phyloP scores from a whole-genome alignment of 2,329 filamentous ascomycete species.

The Diplodia sapinea region DNA sequence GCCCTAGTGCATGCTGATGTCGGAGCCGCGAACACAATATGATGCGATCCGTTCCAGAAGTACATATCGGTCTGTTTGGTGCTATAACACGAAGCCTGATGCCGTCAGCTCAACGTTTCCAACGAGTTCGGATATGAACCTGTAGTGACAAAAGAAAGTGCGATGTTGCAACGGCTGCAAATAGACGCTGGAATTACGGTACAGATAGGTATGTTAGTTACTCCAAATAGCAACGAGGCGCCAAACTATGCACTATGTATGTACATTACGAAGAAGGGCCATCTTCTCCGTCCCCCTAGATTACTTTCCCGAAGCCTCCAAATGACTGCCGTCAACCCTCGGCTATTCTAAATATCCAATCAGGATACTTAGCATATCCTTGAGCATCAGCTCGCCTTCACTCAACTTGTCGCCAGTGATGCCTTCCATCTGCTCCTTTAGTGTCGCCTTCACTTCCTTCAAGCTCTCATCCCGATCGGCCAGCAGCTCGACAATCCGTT shows the following conservation, averaged over 20 bases:
- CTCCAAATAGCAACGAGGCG: neutral
- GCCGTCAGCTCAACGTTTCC: neutral
- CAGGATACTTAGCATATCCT: conserved; percentile 71
- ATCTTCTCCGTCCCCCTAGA: neutral
- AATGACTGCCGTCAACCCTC: neutral
- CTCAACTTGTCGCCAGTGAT: conserved; percentile 58
- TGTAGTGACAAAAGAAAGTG: neutral
- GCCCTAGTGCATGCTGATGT: neutral
- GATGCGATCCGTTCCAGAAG: neutral
- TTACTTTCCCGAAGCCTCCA: neutral
- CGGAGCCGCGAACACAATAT: no score
- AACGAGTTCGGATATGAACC: neutral
- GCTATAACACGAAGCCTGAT: neutral
- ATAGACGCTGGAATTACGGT: neutral
- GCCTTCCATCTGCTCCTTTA: conserved; percentile 71
- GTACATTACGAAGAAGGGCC: neutral
- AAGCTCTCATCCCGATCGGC: conserved; percentile 72
- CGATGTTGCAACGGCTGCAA: neutral
- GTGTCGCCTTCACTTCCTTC: conserved; percentile 65
- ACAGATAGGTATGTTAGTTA: neutral
- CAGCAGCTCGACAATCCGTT: conserved; percentile 67
- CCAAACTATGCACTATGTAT: neutral
- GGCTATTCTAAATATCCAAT: conserved; percentile 50
- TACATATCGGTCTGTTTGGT: neutral
- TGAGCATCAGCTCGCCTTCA: conserved; percentile 57